Base-by-base conservation (phyloP, 345 rosid species). In the Raphanus sativus region DNA sequence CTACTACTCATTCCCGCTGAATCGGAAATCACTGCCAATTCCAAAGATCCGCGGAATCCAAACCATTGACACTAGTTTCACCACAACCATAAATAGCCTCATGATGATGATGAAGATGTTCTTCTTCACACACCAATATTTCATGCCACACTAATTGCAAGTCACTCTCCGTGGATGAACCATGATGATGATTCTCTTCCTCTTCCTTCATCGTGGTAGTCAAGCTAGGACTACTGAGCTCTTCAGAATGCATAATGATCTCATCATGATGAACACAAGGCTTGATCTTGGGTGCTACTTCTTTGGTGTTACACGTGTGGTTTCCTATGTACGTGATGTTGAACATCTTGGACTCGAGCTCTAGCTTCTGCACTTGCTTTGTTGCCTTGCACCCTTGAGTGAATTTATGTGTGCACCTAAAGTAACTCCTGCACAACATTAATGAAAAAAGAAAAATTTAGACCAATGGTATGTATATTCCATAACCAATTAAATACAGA, bases 281-380 rank as follows among this genome's bases (percentile, higher is more conserved):
- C 52, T 68, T 64, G 56, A 33, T 12, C 28, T 25, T 45, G 25
- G 62, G 62, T 24, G 55, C 17, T 74, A 15, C 64, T 65, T 54
- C 62, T 62, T 56, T 75, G 45, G 77, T 86, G 58, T 64, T 80
- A 83, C 98, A 94, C 1, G 92, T 89, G 83, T 91, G 98, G 45
- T 15, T 60, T 48, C 92, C 94, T 9, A 84, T 74, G 70, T 91
- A 90, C 13, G 87, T 87, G 66, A 54, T 89, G 9, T 68, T 86
- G 70, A 72, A 86, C 89, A 74, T 67, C 24, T 56, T 73, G 1
- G 93, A 83, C 8, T 88, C 80, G 2, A 84, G 81, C 63, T 88
- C 93, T 65, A 71, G 69, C 85, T 56, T 84, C 50, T 94, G 98
- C 32, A 94, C 98, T 70, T 94, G 98, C 69, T 90, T 91, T 30